phyloP scores from a whole-genome alignment of 345 rosid species.

The Citrus glauca region DNA sequence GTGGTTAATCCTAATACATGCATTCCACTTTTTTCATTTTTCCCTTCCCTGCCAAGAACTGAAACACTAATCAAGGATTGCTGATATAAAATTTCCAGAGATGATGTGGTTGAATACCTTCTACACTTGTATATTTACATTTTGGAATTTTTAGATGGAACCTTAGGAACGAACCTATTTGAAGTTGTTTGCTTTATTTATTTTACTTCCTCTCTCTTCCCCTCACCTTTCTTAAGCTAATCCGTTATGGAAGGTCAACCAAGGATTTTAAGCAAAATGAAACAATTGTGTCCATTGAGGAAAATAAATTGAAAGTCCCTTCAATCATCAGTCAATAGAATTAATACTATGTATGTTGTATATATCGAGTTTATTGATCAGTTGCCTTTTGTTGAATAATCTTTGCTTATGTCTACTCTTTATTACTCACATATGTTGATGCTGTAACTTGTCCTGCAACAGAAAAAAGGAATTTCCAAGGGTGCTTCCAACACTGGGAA shows the following conservation, averaged over 20 bases:
- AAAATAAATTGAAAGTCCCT: neutral
- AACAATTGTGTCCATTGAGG: neutral
- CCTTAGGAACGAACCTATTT: too few relatives aligned
- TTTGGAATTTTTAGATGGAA: neutral
- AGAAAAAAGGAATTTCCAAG: constrained; percentile 58
- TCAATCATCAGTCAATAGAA: neutral
- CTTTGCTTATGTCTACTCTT: neutral
- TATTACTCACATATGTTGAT: neutral
- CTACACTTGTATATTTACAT: neutral
- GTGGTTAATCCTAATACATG: constrained; percentile 16
- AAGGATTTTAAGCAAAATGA: neutral
- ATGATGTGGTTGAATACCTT: too few relatives aligned
- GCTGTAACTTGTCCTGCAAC: constrained; percentile 20
- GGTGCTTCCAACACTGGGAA: constrained; percentile 29
- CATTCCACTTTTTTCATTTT: neutral
- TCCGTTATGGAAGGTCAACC: neutral
- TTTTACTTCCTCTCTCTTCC: neutral
- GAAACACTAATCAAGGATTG: neutral
- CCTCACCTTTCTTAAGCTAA: neutral
- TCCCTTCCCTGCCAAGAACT: too few relatives aligned
- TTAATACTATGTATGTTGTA: neutral
- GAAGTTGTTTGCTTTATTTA: neutral
- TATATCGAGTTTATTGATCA: neutral
- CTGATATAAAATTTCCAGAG: neutral
- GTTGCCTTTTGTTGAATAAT: neutral